Base-by-base conservation (phyloP, 306 rosid genomes). In the Ormosia emarginata region DNA sequence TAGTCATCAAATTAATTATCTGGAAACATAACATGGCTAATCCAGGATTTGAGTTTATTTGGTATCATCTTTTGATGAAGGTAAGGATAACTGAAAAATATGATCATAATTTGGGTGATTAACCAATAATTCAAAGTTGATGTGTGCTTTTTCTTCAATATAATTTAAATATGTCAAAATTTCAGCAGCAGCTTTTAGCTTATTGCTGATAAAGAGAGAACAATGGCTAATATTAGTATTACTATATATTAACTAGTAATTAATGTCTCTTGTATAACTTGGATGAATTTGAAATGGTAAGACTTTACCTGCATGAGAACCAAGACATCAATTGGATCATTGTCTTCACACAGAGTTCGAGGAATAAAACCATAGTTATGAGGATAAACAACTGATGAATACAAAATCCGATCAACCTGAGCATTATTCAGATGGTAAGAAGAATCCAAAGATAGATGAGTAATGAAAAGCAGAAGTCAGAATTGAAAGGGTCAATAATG, bases 311-410 rank as follows among this genome's bases (percentile, higher is more conserved):
- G 99, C 99, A 95, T 95, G 72, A 95, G 98, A 81, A 95, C 86
- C 85, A 95, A 88, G 57, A 92, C 97, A 85, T 95, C 99, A 61
- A 93, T 36, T 8, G 99, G 98, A 85, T 95, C 99, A 64, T 95
- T 95, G 89, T 95, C 99, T 90, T 95, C 99, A 37, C 99, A 95
- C 47, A 95, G 80, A 40, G 98, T 93, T 71, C 97, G 94, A 69
- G 99, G 97, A 55, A 95, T 90, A 75, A 95, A 95, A 63, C 99
- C 99, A 18, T 95, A 93, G 84, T 95, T 95, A 79, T 95, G 97
- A 77, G 99, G 98, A 84, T 95, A 95, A 75, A 95, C 99, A 41
- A 95, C 94, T 0, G 97, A 95, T 0, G 99, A 92, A 74, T 95
- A 95, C 89, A 95, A 77, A 85, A 95, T 76, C 8, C 98, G 93